Conservation (phyloP, 2,329 filamentous ascomycete species). For the Venturia aucupariae region DNA sequence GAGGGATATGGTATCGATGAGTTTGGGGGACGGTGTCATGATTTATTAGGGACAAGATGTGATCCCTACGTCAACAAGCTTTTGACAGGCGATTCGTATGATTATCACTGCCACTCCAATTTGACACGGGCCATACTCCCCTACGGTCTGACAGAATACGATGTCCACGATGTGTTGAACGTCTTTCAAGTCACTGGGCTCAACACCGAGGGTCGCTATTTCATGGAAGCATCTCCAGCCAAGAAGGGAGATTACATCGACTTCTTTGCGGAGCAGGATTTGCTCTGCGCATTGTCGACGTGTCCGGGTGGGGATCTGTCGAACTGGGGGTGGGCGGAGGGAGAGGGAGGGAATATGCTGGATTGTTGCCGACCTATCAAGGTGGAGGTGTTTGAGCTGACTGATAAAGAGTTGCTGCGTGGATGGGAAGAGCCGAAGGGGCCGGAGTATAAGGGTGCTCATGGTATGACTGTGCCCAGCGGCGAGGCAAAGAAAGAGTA, state of each 20-base stretch:
- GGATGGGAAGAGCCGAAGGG: conserved; percentile 55
- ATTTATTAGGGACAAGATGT: conserved; percentile 72
- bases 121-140: conserved; percentile 62
- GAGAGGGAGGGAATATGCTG: conserved; percentile 48
- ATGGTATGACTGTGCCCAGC: conserved; percentile 50
- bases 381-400: conserved; percentile 61
- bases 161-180: conserved; percentile 80
- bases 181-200: conserved; percentile 78
- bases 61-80: conserved; percentile 65
- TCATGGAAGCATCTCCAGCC: conserved; percentile 46
- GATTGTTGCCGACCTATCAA: conserved; percentile 64
- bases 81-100: conserved; percentile 60
- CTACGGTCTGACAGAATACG: conserved; percentile 58
- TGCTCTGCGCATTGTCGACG: conserved; percentile 57
- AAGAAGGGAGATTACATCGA: conserved; percentile 46
- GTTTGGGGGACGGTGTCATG: conserved; percentile 56
- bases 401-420: conserved; percentile 43
- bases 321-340: conserved; percentile 66
- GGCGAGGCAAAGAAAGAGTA: conserved; percentile 25
- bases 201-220: conserved; percentile 63
- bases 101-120: conserved; percentile 81
- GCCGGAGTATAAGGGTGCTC: conserved; percentile 54
- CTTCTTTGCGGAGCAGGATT: conserved; percentile 71
- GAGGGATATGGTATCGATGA: conserved; percentile 29
- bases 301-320: conserved; percentile 77